Conservation (phyloP, 2,329 filamentous ascomycete species). For the Penicillium expansum region DNA sequence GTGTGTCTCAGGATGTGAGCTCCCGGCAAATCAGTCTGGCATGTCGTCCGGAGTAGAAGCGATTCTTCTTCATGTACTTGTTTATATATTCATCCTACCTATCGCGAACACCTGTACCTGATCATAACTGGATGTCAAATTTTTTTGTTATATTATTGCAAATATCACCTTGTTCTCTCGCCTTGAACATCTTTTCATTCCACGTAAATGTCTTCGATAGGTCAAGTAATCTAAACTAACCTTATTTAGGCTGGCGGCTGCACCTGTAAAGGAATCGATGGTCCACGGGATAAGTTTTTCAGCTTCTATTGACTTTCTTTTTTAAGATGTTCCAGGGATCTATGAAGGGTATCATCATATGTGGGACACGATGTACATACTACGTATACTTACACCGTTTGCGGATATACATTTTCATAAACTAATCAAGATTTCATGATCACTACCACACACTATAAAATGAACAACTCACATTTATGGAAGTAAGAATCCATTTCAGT, state of each 20-base stretch:
- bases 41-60: conserved; percentile 9
- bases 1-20: neutral
- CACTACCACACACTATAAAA: neutral
- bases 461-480: too few relatives aligned
- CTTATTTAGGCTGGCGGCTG: neutral
- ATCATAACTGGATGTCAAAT: conserved; percentile 2
- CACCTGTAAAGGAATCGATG: neutral
- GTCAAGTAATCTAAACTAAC: neutral
- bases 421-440: neutral
- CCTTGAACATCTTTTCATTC: neutral
- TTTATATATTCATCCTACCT: conserved; percentile 6
- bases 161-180: neutral
- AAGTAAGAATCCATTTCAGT: neutral
- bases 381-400: neutral
- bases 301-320: neutral
- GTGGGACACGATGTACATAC: neutral
- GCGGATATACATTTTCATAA: neutral
- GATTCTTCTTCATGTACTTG: conserved; percentile 4
- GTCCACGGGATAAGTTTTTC: neutral
- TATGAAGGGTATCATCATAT: too few relatives aligned
- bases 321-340: neutral
- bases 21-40: neutral
- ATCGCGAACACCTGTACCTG: neutral
- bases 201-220: neutral
- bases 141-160: neutral